Base-by-base conservation (phyloP, 768 basidiomycete genomes). In the Chalciporus pseudorubinellus region DNA sequence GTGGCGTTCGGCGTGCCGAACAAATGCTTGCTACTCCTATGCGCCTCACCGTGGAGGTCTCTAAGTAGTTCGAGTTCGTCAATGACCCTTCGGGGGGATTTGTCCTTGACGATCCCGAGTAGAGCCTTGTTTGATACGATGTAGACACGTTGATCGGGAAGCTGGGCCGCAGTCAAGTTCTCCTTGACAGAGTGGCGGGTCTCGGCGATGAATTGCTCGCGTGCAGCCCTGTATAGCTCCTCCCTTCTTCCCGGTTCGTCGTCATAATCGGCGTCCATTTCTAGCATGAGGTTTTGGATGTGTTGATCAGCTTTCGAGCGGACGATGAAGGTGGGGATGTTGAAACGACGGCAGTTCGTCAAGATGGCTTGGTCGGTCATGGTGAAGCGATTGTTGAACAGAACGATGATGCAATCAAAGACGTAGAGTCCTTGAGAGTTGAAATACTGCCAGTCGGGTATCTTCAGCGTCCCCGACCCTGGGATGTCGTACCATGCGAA, bases 401-500 rank as follows among this genome's bases (percentile, higher is more conserved):
- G 50, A 21, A 73, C 59, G 46, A 73, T 48, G 53, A 74, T 55
- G 21, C 61, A 65, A 41, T 74, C 70, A 48, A 73, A 73, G 49
- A 70, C 59, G 44, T 63, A 73, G 28, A 73, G 62, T 11, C 72
- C 72, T 41, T 72, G 68, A 11, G 66, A 60, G 29, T 71, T 71
- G 53, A 74, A 73, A 51, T 73, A 74, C 33, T 70, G 63, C 69
- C 69, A 73, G 46, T 69, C 70, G 18, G 68, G 63, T 42, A 71
- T 55, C 34, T 57, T 62, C n/a, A 67, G 48, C 2, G 72, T 73
- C 7, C 68, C 70, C 9, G 72, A 71, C 14, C 72, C 72, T 0
- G 72, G 73, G 22, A 73, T 50, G 33, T 73, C 72, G 44, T 69
- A 74, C 72, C 73, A 74, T 18, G 63, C 61, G 39, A 67, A 60